Base-by-base conservation (phyloP, 148 eudicot species). In the Euryodendron excelsum region DNA sequence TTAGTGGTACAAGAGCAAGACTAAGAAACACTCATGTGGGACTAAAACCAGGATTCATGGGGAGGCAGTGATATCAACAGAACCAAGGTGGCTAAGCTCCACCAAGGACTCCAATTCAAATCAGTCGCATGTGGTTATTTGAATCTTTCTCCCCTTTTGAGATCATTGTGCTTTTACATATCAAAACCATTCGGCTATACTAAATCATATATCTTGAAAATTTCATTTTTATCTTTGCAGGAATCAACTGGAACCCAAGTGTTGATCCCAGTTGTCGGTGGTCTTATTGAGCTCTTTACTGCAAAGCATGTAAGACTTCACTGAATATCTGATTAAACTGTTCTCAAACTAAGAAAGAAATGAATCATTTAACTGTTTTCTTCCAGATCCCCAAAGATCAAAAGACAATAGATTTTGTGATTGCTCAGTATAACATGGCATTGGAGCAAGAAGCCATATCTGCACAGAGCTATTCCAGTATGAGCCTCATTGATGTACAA, bases 211-310 rank as follows among this genome's bases (percentile, higher is more conserved):
- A 18, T 63, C 30, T 59, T 36, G 13, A 59, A 14, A 50, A 6
- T 9, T 18, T 44, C 17, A 48, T 56, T 31, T 34, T 36, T 55
- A 5, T 78, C 3, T 45, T 83, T 63, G 66, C 89, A 92, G 93
- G 88, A 87, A 74, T 68, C 74, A 48, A 25, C 48, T 39, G 92
- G 88, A 79, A 92, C 96, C 74, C 89, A 81, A 68, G 92, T 93
- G 80, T 82, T 95, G 72, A 86, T 95, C 79, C 98, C 98, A 47
- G 90, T 93, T 60, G 44, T 71, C 33, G 93, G 91, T 53, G 96
- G 97, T n/a, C 83, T 95, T 56, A 87, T 95, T 44, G 98, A 95
- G 88, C 91, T 95, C 74, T 91, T 83, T 75, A 82, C 88, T 44
- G 47, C 84, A 56, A 88, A 93, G 73, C 82, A 83, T 36, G 98